Conservation (phyloP, 2,329 filamentous ascomycete genomes). For the Sordariomycetes sp. region DNA sequence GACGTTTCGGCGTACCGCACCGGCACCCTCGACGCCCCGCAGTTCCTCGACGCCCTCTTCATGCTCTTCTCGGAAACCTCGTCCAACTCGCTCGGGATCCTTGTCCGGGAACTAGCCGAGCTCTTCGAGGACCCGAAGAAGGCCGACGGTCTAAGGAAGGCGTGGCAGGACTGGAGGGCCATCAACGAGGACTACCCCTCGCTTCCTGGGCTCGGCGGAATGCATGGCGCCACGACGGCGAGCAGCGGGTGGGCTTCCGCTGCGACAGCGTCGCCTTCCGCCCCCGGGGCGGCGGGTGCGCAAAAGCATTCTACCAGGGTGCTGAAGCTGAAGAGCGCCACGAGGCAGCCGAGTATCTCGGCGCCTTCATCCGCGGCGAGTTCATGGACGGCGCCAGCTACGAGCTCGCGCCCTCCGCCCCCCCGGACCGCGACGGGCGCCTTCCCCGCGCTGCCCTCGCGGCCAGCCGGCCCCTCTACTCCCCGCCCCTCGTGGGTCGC, state of each 20-base stretch:
- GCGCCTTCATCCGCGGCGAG: conserved; percentile 10
- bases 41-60: conserved; percentile 80
- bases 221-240: conserved; percentile 45
- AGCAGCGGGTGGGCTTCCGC: conserved; percentile 47
- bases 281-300: conserved; percentile 20
- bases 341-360: conserved; percentile 19
- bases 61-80: conserved; percentile 68
- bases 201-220: conserved; percentile 60
- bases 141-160: conserved; percentile 58
- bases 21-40: conserved; percentile 53
- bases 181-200: conserved; percentile 94
- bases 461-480: background rate
- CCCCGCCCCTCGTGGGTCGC: conserved; percentile 11
- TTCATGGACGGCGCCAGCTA: conserved; percentile 11
- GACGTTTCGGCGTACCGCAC: conserved; percentile 69
- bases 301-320: conserved; percentile 40
- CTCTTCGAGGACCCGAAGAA: conserved; percentile 78
- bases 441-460: conserved; percentile 28
- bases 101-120: conserved; percentile 84
- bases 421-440: conserved; percentile 20
- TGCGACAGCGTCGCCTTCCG: conserved; percentile 40
- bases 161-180: conserved; percentile 91
- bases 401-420: conserved; percentile 7
- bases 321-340: conserved; percentile 46
- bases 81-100: conserved; percentile 69